Base-by-base conservation (phyloP, 768 basidiomycete genomes). In the Hericium alpestre region DNA sequence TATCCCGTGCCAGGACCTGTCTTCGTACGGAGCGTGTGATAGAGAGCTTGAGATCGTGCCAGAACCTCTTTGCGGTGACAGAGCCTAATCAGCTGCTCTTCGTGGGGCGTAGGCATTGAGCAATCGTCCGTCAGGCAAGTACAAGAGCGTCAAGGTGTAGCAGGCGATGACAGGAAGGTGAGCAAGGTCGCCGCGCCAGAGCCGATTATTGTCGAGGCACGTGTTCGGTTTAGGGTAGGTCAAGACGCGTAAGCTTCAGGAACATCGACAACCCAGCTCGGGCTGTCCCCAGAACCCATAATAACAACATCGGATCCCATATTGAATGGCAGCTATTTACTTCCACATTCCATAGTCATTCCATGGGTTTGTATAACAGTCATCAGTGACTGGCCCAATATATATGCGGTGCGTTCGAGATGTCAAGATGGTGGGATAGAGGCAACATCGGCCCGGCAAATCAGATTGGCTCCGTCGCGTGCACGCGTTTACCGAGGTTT, bases 1-100 rank as follows among this genome's bases (percentile, higher is more conserved):
- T 71, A 72, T 6, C 81, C 81, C 8, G 79, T 77, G n/a, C 80
- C 79, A 15, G 71, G 74, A 1, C 66, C 71, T 13, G 79, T 81
- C 60, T 70, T 76, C 4, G 71, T 61, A 48, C 70, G 67, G 1
- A 74, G 76, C 2, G 67, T 58, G 12, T 71, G 68, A 2, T 77
- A 54, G 5, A 80, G 60, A 0, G 58, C 58, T 16, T 63, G 67
- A 1, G 77, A 70, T 55, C 67, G 61, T 3, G 63, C 58, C 2
- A 72, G 55, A 4, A 75, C 76, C 41, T 76, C 74, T 52, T 48
- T 47, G 18, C 56, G 61, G 15, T 23, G 18, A 2, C 56, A 53
- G 48, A 63, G 53, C 16, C 25, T 56, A 13, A 56, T 55, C n/a
- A 63, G 55, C 11, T 61, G 62, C 20, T 37, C 38, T 6, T 63